phyloP scores from a whole-genome alignment of 306 rosid genomes.

The Citrullus amarus region DNA sequence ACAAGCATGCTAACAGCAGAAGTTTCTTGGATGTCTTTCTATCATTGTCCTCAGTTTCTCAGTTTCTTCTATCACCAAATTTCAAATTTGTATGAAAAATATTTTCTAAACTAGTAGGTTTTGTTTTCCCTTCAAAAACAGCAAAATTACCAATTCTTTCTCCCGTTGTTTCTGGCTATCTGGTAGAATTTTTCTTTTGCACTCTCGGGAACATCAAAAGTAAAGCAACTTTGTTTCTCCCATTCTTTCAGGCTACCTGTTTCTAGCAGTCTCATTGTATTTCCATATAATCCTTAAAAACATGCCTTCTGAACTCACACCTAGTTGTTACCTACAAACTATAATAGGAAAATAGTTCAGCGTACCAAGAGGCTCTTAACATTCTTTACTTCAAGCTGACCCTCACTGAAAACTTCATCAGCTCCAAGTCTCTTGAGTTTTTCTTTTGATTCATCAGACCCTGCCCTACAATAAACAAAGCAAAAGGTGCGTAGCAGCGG shows the following conservation, averaged over 20 bases:
- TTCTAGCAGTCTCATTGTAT: background rate
- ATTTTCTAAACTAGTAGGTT: background rate
- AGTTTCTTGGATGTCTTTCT: background rate
- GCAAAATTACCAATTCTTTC: background rate
- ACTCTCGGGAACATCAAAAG: background rate
- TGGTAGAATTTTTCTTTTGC: background rate
- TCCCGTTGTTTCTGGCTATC: background rate
- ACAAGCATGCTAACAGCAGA: background rate
- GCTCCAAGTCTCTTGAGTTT: slow-evolving; percentile 73
- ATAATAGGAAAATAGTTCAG: background rate
- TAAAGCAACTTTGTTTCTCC: background rate
- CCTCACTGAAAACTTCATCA: slow-evolving; percentile 70
- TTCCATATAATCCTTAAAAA: background rate
- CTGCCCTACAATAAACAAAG: slow-evolving; percentile 38
- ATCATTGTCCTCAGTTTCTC: background rate
- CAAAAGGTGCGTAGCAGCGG: background rate
- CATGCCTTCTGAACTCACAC: background rate
- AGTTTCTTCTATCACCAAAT: background rate
- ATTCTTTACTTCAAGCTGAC: slow-evolving; percentile 71
- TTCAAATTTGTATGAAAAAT: background rate
- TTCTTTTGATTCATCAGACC: slow-evolving; percentile 62
- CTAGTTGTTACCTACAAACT: background rate
- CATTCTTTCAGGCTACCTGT: background rate
- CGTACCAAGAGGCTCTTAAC: slow-evolving; percentile 83
- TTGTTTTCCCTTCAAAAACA: background rate